These are phyloP conservation scores for Acer yangbiense DNA, from an alignment of 345 rosid genomes.

Conservation along the genomic window DNA sequence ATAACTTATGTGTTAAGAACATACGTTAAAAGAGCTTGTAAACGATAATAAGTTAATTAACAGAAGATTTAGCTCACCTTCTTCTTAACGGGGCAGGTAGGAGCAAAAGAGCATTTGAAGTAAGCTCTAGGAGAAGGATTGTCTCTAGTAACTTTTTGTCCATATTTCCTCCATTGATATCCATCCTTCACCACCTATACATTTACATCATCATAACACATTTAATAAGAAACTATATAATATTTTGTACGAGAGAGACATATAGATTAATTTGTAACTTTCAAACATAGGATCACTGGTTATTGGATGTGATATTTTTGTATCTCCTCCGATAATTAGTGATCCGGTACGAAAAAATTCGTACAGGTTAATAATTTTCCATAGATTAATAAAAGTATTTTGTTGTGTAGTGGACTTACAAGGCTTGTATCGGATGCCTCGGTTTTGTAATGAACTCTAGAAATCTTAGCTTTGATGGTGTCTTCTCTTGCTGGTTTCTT, in stretches of 20 bases:
- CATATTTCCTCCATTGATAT: slow-evolving; percentile 99
- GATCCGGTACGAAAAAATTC: too few relatives aligned
- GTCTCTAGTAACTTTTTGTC: slow-evolving; percentile 98
- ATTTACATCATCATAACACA: slow-evolving; percentile 5
- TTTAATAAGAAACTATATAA: not conserved
- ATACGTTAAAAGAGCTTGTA: not conserved
- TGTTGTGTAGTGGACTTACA: slow-evolving; percentile 41
- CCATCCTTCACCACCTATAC: slow-evolving; percentile 93
- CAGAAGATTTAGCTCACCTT: slow-evolving; percentile 47
- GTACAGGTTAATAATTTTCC: too few relatives aligned
- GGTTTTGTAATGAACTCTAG: slow-evolving; percentile 59
- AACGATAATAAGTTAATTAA: too few relatives aligned
- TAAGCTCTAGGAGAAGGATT: slow-evolving; percentile 98
- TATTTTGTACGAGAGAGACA: not conserved
- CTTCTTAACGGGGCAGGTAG: slow-evolving; percentile 94
- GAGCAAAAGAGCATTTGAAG: slow-evolving; percentile 97
- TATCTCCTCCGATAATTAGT: too few relatives aligned
- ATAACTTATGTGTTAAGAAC: not conserved
- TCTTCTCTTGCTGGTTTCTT: slow-evolving; percentile 77
- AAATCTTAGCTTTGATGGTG: slow-evolving; percentile 65
- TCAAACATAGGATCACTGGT: too few relatives aligned
- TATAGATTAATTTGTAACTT: too few relatives aligned
- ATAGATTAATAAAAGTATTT: not conserved
- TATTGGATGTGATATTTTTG: too few relatives aligned
- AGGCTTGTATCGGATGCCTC: slow-evolving; percentile 78